Conservation (phyloP, 1,284 basidiomycete species). For the Phaffia rhodozyma region DNA sequence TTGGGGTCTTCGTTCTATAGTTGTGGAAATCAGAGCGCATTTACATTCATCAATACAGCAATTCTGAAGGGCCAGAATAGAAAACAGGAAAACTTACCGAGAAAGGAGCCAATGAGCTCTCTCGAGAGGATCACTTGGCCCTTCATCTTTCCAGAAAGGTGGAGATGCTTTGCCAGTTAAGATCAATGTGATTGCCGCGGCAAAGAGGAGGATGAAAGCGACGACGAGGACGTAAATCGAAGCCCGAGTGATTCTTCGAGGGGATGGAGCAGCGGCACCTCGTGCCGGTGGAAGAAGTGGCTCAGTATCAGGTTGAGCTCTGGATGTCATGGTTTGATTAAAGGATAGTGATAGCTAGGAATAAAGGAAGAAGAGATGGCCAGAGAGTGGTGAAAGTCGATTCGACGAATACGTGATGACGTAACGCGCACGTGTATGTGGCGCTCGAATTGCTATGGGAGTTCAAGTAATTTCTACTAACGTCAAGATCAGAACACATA, state of each 20-base stretch:
- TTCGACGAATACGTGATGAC: too few relatives aligned
- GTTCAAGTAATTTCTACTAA: too few relatives aligned
- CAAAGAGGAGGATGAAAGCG: constrained; percentile 22
- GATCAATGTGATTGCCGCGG: constrained; percentile 29
- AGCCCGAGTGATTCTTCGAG: background rate
- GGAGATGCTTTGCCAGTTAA: constrained; percentile 31
- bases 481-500: too few relatives aligned
- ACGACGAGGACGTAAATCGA: constrained; percentile 1
- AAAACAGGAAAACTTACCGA: constrained; percentile 21
- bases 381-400: too few relatives aligned
- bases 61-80: too few relatives aligned
- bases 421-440: too few relatives aligned
- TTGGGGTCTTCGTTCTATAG: constrained; percentile 26
- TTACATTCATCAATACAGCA: background rate
- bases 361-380: too few relatives aligned
- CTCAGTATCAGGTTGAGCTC: too few relatives aligned
- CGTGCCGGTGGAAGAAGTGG: too few relatives aligned
- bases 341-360: too few relatives aligned
- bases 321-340: too few relatives aligned
- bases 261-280: background rate
- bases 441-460: too few relatives aligned
- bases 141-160: constrained; percentile 27
- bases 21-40: background rate
- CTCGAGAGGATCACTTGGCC: constrained; percentile 32
- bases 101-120: constrained; percentile 34